Base-by-base conservation (phyloP, 305 asterid species). In the Fraxinus angustifolia region DNA sequence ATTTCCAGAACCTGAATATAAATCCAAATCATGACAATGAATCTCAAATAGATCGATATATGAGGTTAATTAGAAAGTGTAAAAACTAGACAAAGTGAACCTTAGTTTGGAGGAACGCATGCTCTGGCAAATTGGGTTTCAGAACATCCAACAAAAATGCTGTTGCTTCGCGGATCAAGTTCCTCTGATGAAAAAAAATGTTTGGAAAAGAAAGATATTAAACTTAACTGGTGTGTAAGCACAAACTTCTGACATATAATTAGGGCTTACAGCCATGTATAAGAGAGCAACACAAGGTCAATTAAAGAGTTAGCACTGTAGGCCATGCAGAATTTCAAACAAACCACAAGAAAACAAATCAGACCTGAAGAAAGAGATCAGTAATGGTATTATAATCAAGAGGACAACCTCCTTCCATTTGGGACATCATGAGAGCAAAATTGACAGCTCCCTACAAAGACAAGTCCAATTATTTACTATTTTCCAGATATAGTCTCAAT, bases 331-430 rank as follows among this genome's bases (percentile, higher is more conserved):
- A 56, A 33, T 42, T 71, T 40, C 74, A 79, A 76, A 75, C 30
- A 82, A 79, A 74, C 74, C 42, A 76, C 16, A 77, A 35, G 35
- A 28, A 76, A 80, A 80, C 35, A 76, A 26, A 10, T 33, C 81
- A 83, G 56, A 93, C 99, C 99, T 96, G 99, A 85, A 96, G 98
- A 86, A 96, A 96, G 80, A 96, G 97, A 90, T 96, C 99, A 0
- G 98, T 94, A 80, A 96, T 96, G 80, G 99, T 96, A 84, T 96
- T 96, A 90, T 92, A 96, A 88, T 96, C 99, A 82, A 96, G 91
- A 3, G 99, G 99, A 74, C 99, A 96, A 12, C 99, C 98, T 80
- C 99, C 98, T 85, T 96, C 99, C 99, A 96, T 96, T 92, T 96
- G 99, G 77, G 99, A 96, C 99, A 96, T 94, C 99, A 96, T 96